phyloP scores from a whole-genome alignment of 2,329 filamentous ascomycete genomes.

The Aotearoamyces nothofagi region DNA sequence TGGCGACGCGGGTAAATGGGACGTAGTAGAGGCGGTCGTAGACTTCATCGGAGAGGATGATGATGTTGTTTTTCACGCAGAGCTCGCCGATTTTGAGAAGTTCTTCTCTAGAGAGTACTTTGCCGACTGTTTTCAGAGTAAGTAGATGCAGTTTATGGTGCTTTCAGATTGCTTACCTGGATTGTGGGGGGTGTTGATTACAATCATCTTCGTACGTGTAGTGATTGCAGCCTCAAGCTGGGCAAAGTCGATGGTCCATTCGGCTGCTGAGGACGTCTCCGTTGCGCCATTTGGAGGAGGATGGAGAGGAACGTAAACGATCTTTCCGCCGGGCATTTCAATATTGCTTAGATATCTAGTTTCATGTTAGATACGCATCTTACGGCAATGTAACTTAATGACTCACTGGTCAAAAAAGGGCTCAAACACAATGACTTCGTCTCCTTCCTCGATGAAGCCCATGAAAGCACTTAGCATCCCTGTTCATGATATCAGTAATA shows the following conservation, averaged over 20 bases:
- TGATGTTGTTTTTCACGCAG: constrained; percentile 83
- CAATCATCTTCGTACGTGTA: constrained; percentile 87
- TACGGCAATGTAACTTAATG: neutral
- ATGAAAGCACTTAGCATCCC: constrained; percentile 96
- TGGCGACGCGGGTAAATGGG: constrained; percentile 85
- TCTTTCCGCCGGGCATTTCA: constrained; percentile 90
- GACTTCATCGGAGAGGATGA: constrained; percentile 85
- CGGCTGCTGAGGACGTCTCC: constrained; percentile 67
- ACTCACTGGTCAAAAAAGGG: constrained; percentile 91
- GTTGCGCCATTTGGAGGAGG: constrained; percentile 68
- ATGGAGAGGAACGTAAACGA: constrained; percentile 89
- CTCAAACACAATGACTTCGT: constrained; percentile 96
- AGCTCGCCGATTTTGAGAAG: constrained; percentile 73
- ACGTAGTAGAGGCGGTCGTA: constrained; percentile 94
- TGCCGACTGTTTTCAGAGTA: constrained; percentile 46
- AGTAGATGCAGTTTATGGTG: neutral
- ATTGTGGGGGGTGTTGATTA: constrained; percentile 78
- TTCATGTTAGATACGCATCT: constrained; percentile 4
- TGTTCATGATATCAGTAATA: constrained; percentile 13
- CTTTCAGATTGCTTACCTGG: constrained; percentile 33
- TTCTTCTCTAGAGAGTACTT: constrained; percentile 78
- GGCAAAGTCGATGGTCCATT: constrained; percentile 79
- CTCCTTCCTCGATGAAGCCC: constrained; percentile 86
- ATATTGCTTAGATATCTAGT: constrained; percentile 85
- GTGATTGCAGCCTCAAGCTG: constrained; percentile 73